phyloP scores from a whole-genome alignment of 164 flowering plant species.

The Taxillus chinensis region DNA sequence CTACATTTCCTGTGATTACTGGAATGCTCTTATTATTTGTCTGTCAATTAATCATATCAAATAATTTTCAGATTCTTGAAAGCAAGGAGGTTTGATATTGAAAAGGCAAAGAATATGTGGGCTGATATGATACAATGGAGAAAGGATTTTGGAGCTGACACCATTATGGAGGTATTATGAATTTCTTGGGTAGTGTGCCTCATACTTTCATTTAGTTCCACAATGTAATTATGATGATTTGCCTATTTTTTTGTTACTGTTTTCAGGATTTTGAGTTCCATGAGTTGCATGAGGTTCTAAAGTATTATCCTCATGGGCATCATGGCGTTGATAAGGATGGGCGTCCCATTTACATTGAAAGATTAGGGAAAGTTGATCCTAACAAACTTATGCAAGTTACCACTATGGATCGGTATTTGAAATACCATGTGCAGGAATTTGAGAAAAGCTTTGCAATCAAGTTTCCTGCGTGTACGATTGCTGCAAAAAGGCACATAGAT shows the following conservation, averaged over 20 bases:
- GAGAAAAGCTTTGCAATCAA: neutral
- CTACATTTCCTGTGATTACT: too few species aligned
- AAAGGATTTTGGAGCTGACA: constrained; percentile 1
- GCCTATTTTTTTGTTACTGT: neutral
- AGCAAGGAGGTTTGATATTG: constrained; percentile 2
- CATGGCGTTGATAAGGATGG: constrained; percentile 3
- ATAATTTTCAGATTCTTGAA: constrained; percentile 1
- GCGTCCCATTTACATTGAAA: neutral
- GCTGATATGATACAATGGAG: constrained; percentile 4
- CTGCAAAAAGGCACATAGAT: constrained; percentile 2
- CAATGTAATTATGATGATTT: too few species aligned
- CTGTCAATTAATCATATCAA: too few species aligned
- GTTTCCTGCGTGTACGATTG: constrained; percentile 1
- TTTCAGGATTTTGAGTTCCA: constrained; percentile 1
- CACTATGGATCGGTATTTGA: neutral
- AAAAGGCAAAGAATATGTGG: constrained; percentile 1
- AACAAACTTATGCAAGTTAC: constrained; percentile 3
- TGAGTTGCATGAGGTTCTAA: neutral
- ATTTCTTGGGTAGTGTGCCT: neutral
- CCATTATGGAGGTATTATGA: neutral
- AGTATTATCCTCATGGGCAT: constrained; percentile 4
- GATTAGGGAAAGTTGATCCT: neutral
- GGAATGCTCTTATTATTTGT: too few species aligned
- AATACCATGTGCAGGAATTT: constrained; percentile 4
- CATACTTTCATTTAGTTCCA: too few species aligned